Base-by-base conservation (phyloP, 768 basidiomycete species). In the Psilocybe cyanescens region DNA sequence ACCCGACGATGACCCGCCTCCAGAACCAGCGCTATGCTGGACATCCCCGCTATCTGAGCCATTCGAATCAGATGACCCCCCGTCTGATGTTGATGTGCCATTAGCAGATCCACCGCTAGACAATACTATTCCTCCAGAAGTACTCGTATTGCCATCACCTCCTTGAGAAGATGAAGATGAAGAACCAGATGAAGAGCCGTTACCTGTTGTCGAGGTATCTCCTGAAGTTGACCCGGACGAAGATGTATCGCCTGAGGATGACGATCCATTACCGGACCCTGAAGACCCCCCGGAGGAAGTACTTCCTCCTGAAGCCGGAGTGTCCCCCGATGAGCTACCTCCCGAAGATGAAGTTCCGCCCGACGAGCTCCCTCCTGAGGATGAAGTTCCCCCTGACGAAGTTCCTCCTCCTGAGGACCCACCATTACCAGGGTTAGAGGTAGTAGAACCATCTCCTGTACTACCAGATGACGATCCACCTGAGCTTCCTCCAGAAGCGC, bases 381-480 rank as follows among this genome's bases (percentile, higher is more conserved):
- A 52, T 8, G 52, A 63, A 19, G 62, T 45, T 3, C 55, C 57
- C 6, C 58, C 30, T 24, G 47, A 37, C 28, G 63, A 54, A 19
- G 57, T 57, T 46, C 46, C 55, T 35, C 17, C 30, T 19, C 47
- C 59, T 44, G 41, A 44, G 41, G 41, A 44, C n/a, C 9, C 8
- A 44, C 41, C 41, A 46, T 17, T 17, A 31, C 52, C 52, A 4
- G 50, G 28, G 33, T 45, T 52, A 19, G 53, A 47, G 48, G 45
- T 55, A 46, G 62, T 28, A 41, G 57, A 64, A 3, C 63, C 41
- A 19, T 29, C 53, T 41, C 58, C 59, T 4, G 55, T 54, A 51
- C 55, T 61, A 39, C 62, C 62, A 39, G 57, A 17, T 8, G 44
- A 41, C 53, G 62, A 63, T 31, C 64, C 66, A 31, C 62, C 47